Evolutionary conservation across 306 rosid genomes (phyloP).

Genomic region (Nissolia schottii): DNA sequence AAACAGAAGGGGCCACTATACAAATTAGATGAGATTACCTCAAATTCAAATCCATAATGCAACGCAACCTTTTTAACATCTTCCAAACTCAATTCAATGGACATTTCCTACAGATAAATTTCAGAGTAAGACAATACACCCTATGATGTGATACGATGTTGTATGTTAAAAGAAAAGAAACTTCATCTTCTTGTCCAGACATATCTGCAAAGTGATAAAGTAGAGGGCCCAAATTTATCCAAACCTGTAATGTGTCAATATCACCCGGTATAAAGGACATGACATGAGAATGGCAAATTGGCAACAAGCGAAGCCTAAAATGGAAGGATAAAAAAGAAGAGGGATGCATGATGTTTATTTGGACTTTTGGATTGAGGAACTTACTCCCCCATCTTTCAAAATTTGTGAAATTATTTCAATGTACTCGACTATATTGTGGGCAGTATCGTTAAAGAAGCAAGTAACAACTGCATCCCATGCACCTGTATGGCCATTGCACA

Average conservation of each 20-base stretch:
- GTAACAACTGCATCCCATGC: slow-evolving; percentile 97
- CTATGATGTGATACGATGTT: not conserved
- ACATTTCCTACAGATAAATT: slow-evolving; percentile 65
- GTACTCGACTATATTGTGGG: slow-evolving; percentile 87
- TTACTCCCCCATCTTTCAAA: slow-evolving; percentile 95
- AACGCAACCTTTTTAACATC: slow-evolving; percentile 77
- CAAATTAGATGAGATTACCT: slow-evolving; percentile 49
- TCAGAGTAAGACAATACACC: not conserved
- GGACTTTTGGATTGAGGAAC: slow-evolving; percentile 33
- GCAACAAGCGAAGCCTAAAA: not conserved
- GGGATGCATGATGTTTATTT: not conserved
- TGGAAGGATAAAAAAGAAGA: not conserved
- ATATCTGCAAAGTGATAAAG: slow-evolving; percentile 90
- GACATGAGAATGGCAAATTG: not conserved
- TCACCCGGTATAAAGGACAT: not conserved
- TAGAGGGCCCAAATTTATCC: slow-evolving; percentile 96
- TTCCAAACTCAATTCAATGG: slow-evolving; percentile 92
- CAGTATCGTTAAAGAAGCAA: slow-evolving; percentile 92
- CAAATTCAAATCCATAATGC: slow-evolving; percentile 73
- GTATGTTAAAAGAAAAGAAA: not conserved
- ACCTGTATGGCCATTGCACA: slow-evolving; percentile 50
- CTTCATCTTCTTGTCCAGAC: slow-evolving; percentile 88
- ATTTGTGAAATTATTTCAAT: slow-evolving; percentile 79
- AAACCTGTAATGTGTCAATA: slow-evolving; percentile 69
- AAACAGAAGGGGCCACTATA: not conserved